phyloP scores from a whole-genome alignment of 306 rosid species.

The Trichosanthes truncata region DNA sequence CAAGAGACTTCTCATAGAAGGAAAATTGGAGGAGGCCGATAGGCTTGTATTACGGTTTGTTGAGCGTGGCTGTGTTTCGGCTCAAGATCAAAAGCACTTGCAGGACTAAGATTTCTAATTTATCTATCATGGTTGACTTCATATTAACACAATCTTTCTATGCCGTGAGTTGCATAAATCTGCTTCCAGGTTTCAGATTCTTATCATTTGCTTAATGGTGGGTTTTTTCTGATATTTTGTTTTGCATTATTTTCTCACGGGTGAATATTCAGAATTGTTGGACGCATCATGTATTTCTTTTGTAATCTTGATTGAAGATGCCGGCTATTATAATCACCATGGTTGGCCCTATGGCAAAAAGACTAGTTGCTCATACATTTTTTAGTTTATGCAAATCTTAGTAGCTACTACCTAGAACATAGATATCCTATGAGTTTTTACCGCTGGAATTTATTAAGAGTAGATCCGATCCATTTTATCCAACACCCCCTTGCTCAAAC shows the following conservation, averaged over 20 bases:
- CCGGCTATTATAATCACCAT: not conserved
- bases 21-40: conserved; percentile 67
- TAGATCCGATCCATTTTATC: not conserved
- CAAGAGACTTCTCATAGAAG: conserved; percentile 44
- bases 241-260: not conserved
- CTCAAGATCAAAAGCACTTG: conserved; percentile 20
- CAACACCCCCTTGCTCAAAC: not conserved
- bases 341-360: not conserved
- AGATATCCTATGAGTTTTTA: not conserved
- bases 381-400: not conserved
- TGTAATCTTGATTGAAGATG: not conserved
- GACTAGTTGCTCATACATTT: not conserved
- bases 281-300: not conserved
- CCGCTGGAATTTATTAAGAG: not conserved
- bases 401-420: not conserved
- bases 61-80: conserved; percentile 50
- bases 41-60: conserved; percentile 63
- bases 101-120: not conserved
- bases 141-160: not conserved
- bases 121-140: not conserved
- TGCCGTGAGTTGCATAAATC: not conserved
- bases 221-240: not conserved
- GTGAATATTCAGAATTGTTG: not conserved
- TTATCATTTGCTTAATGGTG: not conserved
- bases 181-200: conserved; percentile 4